Base-by-base conservation (phyloP, 495 filamentous ascomycete genomes). In the Aspergillus wentii region DNA sequence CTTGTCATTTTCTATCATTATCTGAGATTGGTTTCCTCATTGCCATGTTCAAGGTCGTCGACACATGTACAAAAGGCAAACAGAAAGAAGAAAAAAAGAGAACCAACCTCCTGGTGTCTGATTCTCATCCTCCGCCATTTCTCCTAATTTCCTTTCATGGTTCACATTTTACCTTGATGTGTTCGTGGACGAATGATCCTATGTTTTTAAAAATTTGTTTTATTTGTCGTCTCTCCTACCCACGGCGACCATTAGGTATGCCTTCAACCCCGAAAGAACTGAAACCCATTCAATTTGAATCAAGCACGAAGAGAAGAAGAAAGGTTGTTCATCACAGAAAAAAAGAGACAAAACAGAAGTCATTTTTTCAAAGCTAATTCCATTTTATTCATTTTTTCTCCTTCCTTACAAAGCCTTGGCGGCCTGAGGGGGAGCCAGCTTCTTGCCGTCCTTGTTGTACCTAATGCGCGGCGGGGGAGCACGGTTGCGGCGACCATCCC, bases 381-480 rank as follows among this genome's bases (percentile, higher is more conserved):
- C 55, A 59, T 61, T 61, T 64, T 59, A 56, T 53, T 60, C 60
- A 51, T 46, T 46, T 43, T 50, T 43, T 55, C 59, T 50, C 49
- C 48, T 52, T 61, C 61, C 58, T 63, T 80, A 76, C 58, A 70
- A 61, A 59, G 74, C 73, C 73, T 82, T 83, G 30, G 74, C 75
- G 45, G 83, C 81, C 68, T 91, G 84, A 67, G 86, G 88, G 42
- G 94, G 90, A 71, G 81, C 87, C 66, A 99, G 79, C 83, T 97
- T 99, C 86, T 99, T 99, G 76, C 92, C 92, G 67, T 99, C 92
- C 83, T 97, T 97, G 83, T 99, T 99, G 85, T 94, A 99, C 51
- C 92, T 78, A 57, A 97, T 88, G 54, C 92, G 78, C 57, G 92
- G 92, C 54, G 92, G 92, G 53, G 92, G 92, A 59, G 92, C 92